A percentile compares a stretch with the other conserved stretches of the same genome.
phyloP scores from a whole-genome alignment of 2,329 filamentous ascomycete genomes.

The Colletotrichum tabaci region DNA sequence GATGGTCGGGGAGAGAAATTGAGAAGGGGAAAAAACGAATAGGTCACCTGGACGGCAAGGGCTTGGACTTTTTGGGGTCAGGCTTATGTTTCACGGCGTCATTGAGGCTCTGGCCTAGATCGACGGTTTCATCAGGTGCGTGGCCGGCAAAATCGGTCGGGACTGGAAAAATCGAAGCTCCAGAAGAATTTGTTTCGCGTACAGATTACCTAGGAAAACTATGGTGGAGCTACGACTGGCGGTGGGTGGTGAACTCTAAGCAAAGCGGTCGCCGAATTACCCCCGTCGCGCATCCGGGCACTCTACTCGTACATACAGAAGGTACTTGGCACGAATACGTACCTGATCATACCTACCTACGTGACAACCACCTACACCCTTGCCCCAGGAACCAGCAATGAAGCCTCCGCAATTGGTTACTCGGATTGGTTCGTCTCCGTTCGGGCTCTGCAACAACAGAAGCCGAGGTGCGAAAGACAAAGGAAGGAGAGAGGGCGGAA shows the following conservation, averaged over 20 bases:
- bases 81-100: conserved; percentile 37
- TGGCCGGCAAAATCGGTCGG: conserved; percentile 27
- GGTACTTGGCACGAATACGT: conserved; percentile 3
- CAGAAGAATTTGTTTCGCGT: conserved; percentile 34
- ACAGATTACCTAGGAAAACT: background rate
- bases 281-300: conserved; percentile 16
- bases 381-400: background rate
- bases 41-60: conserved; percentile 29
- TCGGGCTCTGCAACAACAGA: conserved; percentile 32
- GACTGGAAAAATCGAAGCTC: conserved; percentile 38
- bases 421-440: conserved; percentile 15
- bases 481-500: conserved; percentile 2
- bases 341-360: conserved; percentile 4
- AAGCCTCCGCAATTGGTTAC: conserved; percentile 4
- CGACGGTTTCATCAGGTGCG: conserved; percentile 35
- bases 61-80: conserved; percentile 17
- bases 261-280: conserved; percentile 26
- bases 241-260: background rate
- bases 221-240: conserved; percentile 24
- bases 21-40: background rate
- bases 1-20: background rate
- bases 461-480: conserved; percentile 18
- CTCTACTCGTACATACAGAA: background rate
- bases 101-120: conserved; percentile 34
- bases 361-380: background rate